Conservation (phyloP, 139 green algal genomes). For the Chlorella sp. region DNA sequence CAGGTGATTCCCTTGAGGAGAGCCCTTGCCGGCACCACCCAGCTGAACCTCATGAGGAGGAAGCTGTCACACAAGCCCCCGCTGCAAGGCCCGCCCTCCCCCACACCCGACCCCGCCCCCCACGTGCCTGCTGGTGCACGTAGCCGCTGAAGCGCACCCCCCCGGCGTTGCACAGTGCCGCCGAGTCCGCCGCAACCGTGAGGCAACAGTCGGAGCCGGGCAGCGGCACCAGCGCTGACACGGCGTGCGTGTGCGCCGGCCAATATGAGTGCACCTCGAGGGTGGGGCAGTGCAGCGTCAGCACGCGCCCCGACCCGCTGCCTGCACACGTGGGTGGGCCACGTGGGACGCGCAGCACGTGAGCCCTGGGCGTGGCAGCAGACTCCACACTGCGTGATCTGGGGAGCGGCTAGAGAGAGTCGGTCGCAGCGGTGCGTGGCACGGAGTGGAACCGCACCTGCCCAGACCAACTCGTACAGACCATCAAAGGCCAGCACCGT, state of each 20-base stretch:
- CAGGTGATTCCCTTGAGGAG: too few relatives aligned
- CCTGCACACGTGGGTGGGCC: constrained; percentile 3
- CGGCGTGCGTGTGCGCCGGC: constrained; percentile 14
- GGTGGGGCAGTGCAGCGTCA: constrained; percentile 23
- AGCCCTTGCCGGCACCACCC: too few relatives aligned
- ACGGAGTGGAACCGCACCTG: not conserved
- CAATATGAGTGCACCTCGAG: constrained; percentile 44
- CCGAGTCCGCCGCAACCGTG: not conserved
- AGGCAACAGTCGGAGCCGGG: constrained; percentile 26
- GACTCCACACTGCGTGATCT: too few relatives aligned
- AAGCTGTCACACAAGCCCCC: too few relatives aligned
- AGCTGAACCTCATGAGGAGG: too few relatives aligned
- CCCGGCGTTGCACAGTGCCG: not conserved
- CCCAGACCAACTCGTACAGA: not conserved
- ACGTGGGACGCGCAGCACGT: not conserved
- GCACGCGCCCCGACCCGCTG: constrained; percentile 37
- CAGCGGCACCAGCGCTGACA: constrained; percentile 39
- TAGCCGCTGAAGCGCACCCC: not conserved
- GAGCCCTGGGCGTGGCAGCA: not conserved
- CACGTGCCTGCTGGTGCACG: not conserved
- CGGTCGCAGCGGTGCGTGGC: not conserved
- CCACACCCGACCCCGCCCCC: too few relatives aligned
- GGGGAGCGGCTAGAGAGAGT: too few relatives aligned
- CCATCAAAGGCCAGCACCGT: not conserved
- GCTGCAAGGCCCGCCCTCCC: too few relatives aligned